phyloP scores from a whole-genome alignment of 1,284 basidiomycete genomes.

The Leccinum colubrinum region DNA sequence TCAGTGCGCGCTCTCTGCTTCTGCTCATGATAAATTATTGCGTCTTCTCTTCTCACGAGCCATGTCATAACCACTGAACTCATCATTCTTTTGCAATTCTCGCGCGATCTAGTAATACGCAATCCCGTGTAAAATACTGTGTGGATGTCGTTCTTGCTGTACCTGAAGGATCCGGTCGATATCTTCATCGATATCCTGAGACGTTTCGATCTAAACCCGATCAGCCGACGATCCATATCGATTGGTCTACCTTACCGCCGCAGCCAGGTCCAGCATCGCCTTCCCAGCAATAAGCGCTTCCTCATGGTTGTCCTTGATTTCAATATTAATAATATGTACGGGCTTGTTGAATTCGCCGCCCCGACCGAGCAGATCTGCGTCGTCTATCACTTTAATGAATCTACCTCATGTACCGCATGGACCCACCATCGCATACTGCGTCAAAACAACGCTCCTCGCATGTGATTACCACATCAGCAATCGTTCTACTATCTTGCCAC shows the following conservation, averaged over 20 bases:
- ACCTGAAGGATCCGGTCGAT: slow-evolving; percentile 83
- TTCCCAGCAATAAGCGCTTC: slow-evolving; percentile 95
- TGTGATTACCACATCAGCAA: slow-evolving; percentile 96
- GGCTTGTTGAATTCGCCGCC: slow-evolving; percentile 93
- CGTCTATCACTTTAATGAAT: slow-evolving; percentile 14
- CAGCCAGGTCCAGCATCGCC: slow-evolving; percentile 92
- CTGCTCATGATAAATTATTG: slow-evolving; percentile 34
- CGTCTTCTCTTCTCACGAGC: slow-evolving; percentile 48
- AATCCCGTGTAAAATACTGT: slow-evolving; percentile 89
- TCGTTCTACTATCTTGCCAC: slow-evolving; percentile 89
- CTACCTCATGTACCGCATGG: slow-evolving; percentile 8
- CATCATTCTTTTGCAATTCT: slow-evolving; percentile 22
- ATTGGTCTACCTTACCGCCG: slow-evolving; percentile 60
- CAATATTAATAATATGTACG: slow-evolving; percentile 97
- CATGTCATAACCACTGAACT: background rate
- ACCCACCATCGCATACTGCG: slow-evolving; percentile 93
- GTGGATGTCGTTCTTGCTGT: slow-evolving; percentile 90
- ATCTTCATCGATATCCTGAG: slow-evolving; percentile 87
- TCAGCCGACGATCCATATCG: slow-evolving; percentile 15
- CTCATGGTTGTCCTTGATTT: slow-evolving; percentile 99
- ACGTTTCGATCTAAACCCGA: slow-evolving; percentile 72
- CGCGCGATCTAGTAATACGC: slow-evolving; percentile 70
- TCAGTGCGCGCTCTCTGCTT: background rate
- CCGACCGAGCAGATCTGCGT: slow-evolving; percentile 79
- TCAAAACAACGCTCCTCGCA: slow-evolving; percentile 99